Percentiles rank a stretch among this genome's conserved stretches.
Evolutionary conservation across 345 rosid species (phyloP).

Genomic region (Eucalyptus erythrocorys): DNA sequence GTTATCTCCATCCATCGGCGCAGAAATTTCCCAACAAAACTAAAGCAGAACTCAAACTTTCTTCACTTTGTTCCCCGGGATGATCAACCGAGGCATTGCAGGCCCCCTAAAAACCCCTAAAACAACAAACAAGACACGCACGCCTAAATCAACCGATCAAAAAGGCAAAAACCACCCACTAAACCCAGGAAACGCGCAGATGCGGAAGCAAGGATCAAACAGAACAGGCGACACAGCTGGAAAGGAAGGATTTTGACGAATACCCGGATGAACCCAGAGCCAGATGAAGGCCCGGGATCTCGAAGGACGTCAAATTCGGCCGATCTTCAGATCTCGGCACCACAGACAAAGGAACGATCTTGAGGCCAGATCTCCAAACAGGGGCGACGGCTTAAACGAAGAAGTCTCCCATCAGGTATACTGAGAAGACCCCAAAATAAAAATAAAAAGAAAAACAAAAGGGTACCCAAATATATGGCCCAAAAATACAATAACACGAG

Average conservation of each 20-base stretch:
- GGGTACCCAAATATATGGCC: neutral
- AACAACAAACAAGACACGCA: neutral
- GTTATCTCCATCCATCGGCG: slow-evolving; percentile 10
- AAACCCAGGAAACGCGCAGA: neutral
- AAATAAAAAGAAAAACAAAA: neutral
- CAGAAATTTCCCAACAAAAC: neutral
- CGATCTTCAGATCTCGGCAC: slow-evolving; percentile 1
- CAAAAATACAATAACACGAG: neutral
- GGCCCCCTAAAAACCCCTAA: neutral
- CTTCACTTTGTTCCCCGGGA: neutral
- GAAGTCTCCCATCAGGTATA: neutral
- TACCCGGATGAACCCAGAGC: neutral
- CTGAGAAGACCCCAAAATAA: neutral
- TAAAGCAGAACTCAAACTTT: neutral
- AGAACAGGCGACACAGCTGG: neutral
- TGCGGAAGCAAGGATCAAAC: neutral
- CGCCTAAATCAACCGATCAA: neutral
- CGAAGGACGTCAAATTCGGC: neutral
- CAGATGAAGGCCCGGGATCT: neutral
- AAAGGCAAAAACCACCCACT: neutral
- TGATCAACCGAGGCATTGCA: neutral
- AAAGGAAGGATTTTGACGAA: neutral
- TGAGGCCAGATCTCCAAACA: slow-evolving; percentile 1
- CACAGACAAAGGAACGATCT: neutral
- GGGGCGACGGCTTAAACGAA: neutral